Evolutionary conservation across 1,284 basidiomycete genomes (phyloP).

Genomic region (Ustilago shanxiensis): DNA sequence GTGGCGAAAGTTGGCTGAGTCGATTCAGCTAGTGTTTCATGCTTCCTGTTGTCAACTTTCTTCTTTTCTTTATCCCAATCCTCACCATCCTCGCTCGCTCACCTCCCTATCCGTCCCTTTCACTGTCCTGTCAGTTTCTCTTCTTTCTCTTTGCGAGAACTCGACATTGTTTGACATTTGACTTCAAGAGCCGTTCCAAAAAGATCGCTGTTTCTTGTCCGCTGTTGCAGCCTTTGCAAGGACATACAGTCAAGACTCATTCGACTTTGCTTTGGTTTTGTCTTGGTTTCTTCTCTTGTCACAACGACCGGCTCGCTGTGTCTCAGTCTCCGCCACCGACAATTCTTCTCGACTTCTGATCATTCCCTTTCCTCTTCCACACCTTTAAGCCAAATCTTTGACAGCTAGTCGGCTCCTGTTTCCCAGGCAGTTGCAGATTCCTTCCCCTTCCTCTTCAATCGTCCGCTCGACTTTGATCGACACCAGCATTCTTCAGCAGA

Average conservation of each 20-base stretch:
- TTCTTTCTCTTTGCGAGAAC: background rate
- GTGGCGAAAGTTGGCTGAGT: slow-evolving; percentile 25
- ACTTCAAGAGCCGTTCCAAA: background rate
- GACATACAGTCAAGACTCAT: slow-evolving; percentile 9
- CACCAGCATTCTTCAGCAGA: background rate
- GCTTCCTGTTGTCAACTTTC: background rate
- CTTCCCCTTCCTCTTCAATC: background rate
- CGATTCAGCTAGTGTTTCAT: background rate
- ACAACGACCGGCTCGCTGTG: slow-evolving; percentile 18
- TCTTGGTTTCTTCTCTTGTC: background rate
- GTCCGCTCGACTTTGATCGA: background rate
- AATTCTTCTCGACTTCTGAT: background rate
- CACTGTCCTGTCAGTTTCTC: background rate
- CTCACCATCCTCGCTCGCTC: background rate
- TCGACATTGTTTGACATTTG: background rate
- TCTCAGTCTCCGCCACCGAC: background rate
- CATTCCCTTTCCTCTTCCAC: background rate
- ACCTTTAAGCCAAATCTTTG: background rate
- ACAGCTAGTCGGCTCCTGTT: background rate
- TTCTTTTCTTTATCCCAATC: background rate
- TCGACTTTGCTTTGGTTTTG: background rate
- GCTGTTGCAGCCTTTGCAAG: background rate
- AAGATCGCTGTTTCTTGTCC: background rate
- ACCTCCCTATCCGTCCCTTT: background rate
- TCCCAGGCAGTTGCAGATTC: background rate